Base-by-base conservation (phyloP, 805 yeast species). In the Wickerhamiella cacticola region DNA sequence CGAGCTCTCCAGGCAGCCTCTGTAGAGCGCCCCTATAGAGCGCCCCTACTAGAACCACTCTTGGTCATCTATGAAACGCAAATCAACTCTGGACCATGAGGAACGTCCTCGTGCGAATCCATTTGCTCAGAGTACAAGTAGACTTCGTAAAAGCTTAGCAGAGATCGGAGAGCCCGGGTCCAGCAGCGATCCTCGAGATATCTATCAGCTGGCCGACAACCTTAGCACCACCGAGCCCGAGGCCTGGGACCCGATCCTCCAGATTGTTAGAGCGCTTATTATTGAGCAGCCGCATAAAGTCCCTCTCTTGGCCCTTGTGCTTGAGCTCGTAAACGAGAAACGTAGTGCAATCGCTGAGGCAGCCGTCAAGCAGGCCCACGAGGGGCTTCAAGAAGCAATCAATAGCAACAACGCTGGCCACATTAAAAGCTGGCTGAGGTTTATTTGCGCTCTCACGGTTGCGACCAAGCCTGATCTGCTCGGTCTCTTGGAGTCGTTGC, bases 241-340 rank as follows among this genome's bases (percentile, higher is more conserved):
- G 56, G 72, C 81, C 31, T 75, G 84, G 50, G 66, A 65, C 28
- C 75, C 80, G 2, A 66, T 84, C 18, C 64, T 84, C 50, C 70
- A 72, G 43, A 82, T 84, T 1, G 59, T 87, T 22, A 72, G 73
- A 48, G 84, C 94, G 2, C 73, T 83, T 39, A 70, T 81, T 9
- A 65, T 75, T 24, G 97, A 92, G 63, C 96, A 89, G 63, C 97
- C 99, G 0, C 95, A 88, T 53, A 92, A 88, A 61, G 74, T 81
- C 50, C 76, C 80, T 12, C 74, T 79, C n/a, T 63, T 89, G 49
- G 74, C 86, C 23, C 76, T 79, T 7, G 68, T 86, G 54, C 66
- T 87, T 4, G 72, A 80, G 57, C 68, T 79, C 19, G 78, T 84
- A 41, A 80, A 82, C 64, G 69, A 81, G 21, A 72, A 73, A 50